Evolutionary conservation across 306 rosid genomes (phyloP).

Genomic region (Rosa multiflora): DNA sequence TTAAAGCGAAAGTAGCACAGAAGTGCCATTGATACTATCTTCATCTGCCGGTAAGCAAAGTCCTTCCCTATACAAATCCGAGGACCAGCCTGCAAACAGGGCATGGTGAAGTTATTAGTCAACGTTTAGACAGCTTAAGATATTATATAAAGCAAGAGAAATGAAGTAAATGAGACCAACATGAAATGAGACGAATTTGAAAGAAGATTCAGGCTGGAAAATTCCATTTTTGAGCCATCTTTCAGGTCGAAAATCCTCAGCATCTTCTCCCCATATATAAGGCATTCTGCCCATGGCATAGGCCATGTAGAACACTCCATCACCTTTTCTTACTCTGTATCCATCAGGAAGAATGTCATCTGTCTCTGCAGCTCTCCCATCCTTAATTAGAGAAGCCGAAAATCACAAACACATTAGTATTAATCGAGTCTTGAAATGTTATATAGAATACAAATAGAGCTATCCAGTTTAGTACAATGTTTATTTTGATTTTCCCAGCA

Average conservation of each 20-base stretch:
- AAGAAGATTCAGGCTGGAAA: slow-evolving; percentile 66
- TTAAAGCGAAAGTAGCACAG: slow-evolving; percentile 58
- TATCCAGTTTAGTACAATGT: too few relatives aligned
- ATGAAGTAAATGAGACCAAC: slow-evolving; percentile 31
- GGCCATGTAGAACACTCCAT: slow-evolving; percentile 57
- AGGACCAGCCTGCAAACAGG: slow-evolving; percentile 62
- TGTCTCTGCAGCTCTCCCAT: slow-evolving; percentile 54
- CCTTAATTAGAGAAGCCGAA: slow-evolving; percentile 33
- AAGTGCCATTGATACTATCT: slow-evolving; percentile 56
- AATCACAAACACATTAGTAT: background rate
- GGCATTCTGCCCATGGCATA: slow-evolving; percentile 79
- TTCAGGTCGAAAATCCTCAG: slow-evolving; percentile 57
- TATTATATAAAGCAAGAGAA: background rate
- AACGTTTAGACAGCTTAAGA: background rate
- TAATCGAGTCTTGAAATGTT: background rate
- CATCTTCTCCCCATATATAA: slow-evolving; percentile 73
- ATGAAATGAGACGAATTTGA: slow-evolving; percentile 77
- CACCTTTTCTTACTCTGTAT: slow-evolving; percentile 57
- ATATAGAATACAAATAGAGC: too few relatives aligned
- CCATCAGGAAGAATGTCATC: slow-evolving; percentile 74
- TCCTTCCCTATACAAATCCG: slow-evolving; percentile 74
- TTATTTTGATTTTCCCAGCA: background rate
- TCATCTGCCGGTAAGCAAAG: slow-evolving; percentile 80
- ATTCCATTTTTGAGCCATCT: slow-evolving; percentile 66
- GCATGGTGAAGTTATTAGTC: background rate